Conservation (phyloP, 768 basidiomycete genomes). For the Calocybe gangraenosa region DNA sequence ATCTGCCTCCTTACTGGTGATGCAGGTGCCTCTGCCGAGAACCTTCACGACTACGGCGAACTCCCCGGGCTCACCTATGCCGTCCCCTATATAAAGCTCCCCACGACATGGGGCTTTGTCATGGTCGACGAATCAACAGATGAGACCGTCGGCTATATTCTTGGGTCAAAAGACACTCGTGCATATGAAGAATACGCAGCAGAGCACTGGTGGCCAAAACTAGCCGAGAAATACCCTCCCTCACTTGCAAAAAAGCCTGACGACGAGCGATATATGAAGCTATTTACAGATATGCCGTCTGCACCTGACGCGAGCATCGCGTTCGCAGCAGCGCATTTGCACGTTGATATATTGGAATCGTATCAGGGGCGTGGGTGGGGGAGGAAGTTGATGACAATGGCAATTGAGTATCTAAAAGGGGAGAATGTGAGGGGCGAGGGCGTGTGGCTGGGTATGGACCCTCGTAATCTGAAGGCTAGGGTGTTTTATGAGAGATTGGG, state of each 20-base stretch:
- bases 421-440: slow-evolving; percentile 37
- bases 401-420: slow-evolving; percentile 48
- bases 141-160: slow-evolving; percentile 66
- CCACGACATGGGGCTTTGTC: slow-evolving; percentile 72
- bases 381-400: slow-evolving; percentile 52
- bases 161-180: slow-evolving; percentile 66
- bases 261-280: slow-evolving; percentile 41
- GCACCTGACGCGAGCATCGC: slow-evolving; percentile 51
- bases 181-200: slow-evolving; percentile 53
- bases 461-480: slow-evolving; percentile 54
- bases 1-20: slow-evolving; percentile 76
- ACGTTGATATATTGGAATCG: slow-evolving; percentile 65
- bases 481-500: slow-evolving; percentile 62
- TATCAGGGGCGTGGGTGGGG: slow-evolving; percentile 73
- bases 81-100: slow-evolving; percentile 68
- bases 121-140: slow-evolving; percentile 47
- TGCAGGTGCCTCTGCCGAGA: slow-evolving; percentile 63
- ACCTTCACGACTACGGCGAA: slow-evolving; percentile 55
- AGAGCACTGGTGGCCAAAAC: slow-evolving; percentile 62
- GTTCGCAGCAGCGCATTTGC: slow-evolving; percentile 72
- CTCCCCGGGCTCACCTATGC: slow-evolving; percentile 72
- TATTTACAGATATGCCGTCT: slow-evolving; percentile 36
- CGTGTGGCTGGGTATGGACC: slow-evolving; percentile 69
- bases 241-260: slow-evolving; percentile 30
- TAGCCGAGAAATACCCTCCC: slow-evolving; percentile 51